Conservation (phyloP, 2,329 filamentous ascomycete genomes). For the Botrytis deweyae region DNA sequence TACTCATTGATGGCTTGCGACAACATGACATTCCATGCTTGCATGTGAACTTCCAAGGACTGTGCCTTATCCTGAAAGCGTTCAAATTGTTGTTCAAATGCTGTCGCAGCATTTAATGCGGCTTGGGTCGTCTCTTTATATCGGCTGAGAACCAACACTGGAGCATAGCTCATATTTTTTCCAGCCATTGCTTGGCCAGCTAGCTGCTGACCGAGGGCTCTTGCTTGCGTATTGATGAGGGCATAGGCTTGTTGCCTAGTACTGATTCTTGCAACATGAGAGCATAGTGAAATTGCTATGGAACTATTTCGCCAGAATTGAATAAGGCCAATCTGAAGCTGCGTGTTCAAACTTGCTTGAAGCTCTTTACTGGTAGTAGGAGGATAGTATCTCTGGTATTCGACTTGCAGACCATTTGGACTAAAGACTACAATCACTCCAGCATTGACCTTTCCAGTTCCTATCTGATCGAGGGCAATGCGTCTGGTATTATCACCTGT, state of each 20-base stretch:
- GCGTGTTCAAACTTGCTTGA: conserved; percentile 11
- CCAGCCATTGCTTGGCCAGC: conserved; percentile 14
- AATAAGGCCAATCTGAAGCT: not conserved
- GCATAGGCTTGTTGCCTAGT: conserved; percentile 2
- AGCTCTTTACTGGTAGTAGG: conserved; percentile 3
- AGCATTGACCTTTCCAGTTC: not conserved
- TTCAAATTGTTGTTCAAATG: conserved; percentile 7
- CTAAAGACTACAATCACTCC: conserved; percentile 9
- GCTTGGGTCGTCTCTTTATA: conserved; percentile 7
- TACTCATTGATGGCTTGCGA: conserved; percentile 13
- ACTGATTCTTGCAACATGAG: not conserved
- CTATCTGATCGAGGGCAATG: not conserved
- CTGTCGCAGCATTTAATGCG: not conserved
- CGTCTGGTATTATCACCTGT: not conserved
- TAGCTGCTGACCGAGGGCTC: not conserved
- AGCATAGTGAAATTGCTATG: conserved; percentile 6
- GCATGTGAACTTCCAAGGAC: conserved; percentile 5
- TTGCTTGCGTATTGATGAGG: conserved; percentile 7
- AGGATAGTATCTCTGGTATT: conserved; percentile 10
- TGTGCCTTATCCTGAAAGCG: conserved; percentile 10
- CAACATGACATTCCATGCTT: conserved; percentile 11
- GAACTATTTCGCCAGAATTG: conserved; percentile 13
- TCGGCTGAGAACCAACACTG: not conserved
- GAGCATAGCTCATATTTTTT: conserved; percentile 10
- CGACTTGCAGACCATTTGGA: not conserved